Percentiles rank a stretch among this genome's conserved stretches.
Conservation (phyloP, 805 yeast genomes). For the Blastobotrys robertii region DNA sequence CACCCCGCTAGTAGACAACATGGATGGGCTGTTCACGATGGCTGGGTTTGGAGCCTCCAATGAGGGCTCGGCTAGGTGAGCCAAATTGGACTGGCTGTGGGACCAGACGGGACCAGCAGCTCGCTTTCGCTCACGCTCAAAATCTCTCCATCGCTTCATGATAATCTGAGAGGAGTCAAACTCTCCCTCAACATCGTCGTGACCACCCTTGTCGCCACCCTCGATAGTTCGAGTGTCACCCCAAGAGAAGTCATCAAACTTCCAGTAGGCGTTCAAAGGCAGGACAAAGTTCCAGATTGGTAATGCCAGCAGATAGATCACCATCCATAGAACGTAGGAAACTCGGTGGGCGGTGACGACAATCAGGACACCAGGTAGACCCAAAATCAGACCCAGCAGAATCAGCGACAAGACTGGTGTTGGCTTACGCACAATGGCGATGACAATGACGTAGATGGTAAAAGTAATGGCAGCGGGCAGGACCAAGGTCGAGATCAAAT, state of each 20-base stretch:
- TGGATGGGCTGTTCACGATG: too few species aligned
- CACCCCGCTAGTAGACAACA: too few species aligned
- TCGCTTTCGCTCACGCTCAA: slow-evolving; percentile 68
- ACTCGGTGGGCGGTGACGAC: slow-evolving; percentile 61
- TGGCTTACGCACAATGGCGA: slow-evolving; percentile 61
- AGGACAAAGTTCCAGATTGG: slow-evolving; percentile 90
- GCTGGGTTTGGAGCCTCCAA: too few species aligned
- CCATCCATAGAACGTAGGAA: slow-evolving; percentile 69
- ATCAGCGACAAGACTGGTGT: slow-evolving; percentile 71
- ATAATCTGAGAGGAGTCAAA: slow-evolving; percentile 85
- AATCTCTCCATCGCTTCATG: slow-evolving; percentile 93
- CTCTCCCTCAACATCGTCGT: slow-evolving; percentile 64
- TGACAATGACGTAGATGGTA: slow-evolving; percentile 67
- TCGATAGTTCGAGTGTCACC: slow-evolving; percentile 84
- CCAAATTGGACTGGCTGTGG: too few species aligned
- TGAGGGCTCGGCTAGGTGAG: too few species aligned
- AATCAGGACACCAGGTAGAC: slow-evolving; percentile 75
- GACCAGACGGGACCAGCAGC: not conserved
- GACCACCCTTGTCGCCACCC: slow-evolving; percentile 55
- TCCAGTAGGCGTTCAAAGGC: slow-evolving; percentile 86
- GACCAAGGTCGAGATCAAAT: slow-evolving; percentile 77
- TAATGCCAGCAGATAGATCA: slow-evolving; percentile 64
- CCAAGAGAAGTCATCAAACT: slow-evolving; percentile 94
- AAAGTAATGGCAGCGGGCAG: slow-evolving; percentile 82
- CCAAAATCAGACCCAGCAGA: slow-evolving; percentile 68